Evolutionary conservation across 2,329 filamentous ascomycete species (phyloP).

Genomic region (Aspergillus aculeatus): DNA sequence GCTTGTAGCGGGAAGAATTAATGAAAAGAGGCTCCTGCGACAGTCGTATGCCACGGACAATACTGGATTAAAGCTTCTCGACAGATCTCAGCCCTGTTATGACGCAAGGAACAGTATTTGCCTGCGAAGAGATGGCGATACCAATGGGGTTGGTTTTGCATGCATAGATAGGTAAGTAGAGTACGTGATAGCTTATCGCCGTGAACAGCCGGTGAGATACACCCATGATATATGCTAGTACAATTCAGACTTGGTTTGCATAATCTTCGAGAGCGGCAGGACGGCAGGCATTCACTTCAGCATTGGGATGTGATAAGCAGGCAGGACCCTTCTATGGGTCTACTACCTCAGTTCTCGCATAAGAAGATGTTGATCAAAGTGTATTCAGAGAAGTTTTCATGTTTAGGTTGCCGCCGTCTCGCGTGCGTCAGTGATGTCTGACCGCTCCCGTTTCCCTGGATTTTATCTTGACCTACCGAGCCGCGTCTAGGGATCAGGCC

Average conservation of each 20-base stretch:
- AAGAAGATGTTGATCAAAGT: slow-evolving; percentile 7
- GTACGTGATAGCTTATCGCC: neutral
- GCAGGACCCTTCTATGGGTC: neutral
- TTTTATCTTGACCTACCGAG: neutral
- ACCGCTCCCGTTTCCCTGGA: slow-evolving; percentile 8
- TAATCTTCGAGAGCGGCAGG: neutral
- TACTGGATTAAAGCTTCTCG: neutral
- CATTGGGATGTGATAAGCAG: neutral
- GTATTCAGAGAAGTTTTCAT: neutral
- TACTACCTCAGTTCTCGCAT: neutral
- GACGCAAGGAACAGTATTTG: neutral
- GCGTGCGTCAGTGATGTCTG: slow-evolving; percentile 13
- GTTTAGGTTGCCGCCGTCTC: slow-evolving; percentile 18
- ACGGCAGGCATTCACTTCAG: neutral
- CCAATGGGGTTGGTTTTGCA: neutral
- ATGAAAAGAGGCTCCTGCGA: neutral
- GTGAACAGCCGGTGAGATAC: no score
- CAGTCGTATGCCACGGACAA: neutral
- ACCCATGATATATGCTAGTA: neutral
- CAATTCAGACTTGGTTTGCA: neutral
- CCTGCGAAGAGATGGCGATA: neutral
- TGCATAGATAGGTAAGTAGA: neutral
- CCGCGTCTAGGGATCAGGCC: slow-evolving; percentile 5
- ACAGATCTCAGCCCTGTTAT: neutral
- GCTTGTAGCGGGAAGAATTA: neutral